phyloP scores from a whole-genome alignment of 2,329 filamentous ascomycete genomes.

The Ascosphaera acerosa region DNA sequence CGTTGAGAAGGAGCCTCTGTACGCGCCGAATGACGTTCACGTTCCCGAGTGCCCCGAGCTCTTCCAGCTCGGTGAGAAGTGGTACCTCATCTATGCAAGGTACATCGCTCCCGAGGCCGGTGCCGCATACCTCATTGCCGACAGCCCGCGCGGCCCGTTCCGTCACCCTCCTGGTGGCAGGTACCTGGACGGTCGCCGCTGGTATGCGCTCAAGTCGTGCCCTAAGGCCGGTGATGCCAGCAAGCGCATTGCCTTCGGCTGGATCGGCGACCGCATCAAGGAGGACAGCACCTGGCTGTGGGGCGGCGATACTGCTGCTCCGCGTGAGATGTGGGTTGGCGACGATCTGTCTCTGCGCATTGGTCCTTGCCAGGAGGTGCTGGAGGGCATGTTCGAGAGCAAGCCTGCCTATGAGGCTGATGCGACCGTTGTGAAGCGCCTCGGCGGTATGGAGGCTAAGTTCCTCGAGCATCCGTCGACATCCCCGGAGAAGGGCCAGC shows the following conservation, averaged over 20 bases:
- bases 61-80: slow-evolving; percentile 13
- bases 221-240: slow-evolving; percentile 7
- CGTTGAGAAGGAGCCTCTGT: slow-evolving; percentile 11
- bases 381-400: not conserved
- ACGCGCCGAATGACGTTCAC: slow-evolving; percentile 14
- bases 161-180: slow-evolving; percentile 12
- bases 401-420: not conserved
- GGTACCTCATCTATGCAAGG: slow-evolving; percentile 10
- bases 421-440: not conserved
- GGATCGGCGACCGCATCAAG: slow-evolving; percentile 13
- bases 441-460: not conserved
- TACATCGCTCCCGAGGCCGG: slow-evolving; percentile 12
- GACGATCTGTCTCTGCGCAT: slow-evolving; percentile 9
- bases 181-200: slow-evolving; percentile 14
- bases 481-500: not conserved
- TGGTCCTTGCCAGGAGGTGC: slow-evolving; percentile 1
- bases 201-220: slow-evolving; percentile 15
- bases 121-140: slow-evolving; percentile 15
- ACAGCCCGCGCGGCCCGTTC: slow-evolving; percentile 14
- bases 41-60: slow-evolving; percentile 17
- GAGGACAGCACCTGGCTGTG: slow-evolving; percentile 14
- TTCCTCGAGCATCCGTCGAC: not conserved
- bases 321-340: slow-evolving; percentile 11
- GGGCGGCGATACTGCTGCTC: slow-evolving; percentile 14
- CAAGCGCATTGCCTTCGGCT: slow-evolving; percentile 14